phyloP scores from a whole-genome alignment of 345 rosid species.

The Zanthoxylum bungeanum region DNA sequence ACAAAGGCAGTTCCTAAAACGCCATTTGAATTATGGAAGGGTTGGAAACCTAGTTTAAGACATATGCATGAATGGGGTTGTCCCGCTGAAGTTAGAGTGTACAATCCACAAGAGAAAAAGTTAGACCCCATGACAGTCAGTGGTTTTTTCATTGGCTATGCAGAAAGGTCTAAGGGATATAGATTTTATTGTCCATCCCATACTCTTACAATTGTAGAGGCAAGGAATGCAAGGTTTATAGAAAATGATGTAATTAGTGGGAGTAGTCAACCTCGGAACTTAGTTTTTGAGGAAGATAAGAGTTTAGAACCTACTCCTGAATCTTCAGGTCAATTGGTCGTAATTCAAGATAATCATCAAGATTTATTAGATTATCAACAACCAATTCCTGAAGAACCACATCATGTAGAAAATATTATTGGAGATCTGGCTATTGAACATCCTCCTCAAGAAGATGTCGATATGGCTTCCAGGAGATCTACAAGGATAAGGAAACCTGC shows the following conservation, averaged over 20 bases:
- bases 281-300: not conserved
- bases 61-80: not conserved
- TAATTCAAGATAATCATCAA: not conserved
- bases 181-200: not conserved
- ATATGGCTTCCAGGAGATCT: not conserved
- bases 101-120: not conserved
- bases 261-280: not conserved
- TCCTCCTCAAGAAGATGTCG: not conserved
- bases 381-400: not conserved
- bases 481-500: not conserved
- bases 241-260: too few relatives aligned
- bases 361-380: not conserved
- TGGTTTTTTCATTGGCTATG: not conserved
- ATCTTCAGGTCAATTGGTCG: not conserved
- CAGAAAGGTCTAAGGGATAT: not conserved
- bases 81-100: too few relatives aligned
- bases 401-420: not conserved
- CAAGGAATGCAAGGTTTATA: not conserved
- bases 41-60: too few relatives aligned
- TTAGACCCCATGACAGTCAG: too few relatives aligned
- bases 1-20: not conserved
- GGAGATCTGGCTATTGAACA: not conserved
- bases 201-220: too few relatives aligned
- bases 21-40: not conserved
- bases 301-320: not conserved